These are phyloP conservation scores for Alopecurus myosuroides DNA, from an alignment of 176 grass and related monocot genomes.

Conservation along the genomic window DNA sequence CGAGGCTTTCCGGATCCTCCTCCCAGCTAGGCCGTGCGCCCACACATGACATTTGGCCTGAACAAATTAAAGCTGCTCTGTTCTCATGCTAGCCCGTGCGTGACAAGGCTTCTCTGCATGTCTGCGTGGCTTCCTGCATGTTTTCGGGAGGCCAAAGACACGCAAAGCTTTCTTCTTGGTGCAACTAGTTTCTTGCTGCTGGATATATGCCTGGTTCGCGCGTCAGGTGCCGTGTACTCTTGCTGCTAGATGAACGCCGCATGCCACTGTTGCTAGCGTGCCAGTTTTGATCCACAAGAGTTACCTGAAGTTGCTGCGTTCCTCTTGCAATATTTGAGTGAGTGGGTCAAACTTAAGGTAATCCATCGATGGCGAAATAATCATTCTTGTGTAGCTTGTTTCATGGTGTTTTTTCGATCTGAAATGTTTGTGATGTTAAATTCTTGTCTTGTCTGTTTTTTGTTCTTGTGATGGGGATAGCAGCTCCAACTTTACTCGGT, in stretches of 20 bases:
- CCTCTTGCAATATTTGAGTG: background rate
- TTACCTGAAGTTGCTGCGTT: background rate
- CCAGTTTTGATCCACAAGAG: background rate
- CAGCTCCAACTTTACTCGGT: background rate
- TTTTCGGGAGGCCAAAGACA: background rate
- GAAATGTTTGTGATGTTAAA: background rate
- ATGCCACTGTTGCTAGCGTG: background rate
- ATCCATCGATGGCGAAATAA: background rate
- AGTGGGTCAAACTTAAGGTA: background rate
- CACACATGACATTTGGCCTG: background rate
- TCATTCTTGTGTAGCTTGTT: background rate
- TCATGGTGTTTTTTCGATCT: background rate
- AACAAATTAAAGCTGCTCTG: constrained; percentile 3
- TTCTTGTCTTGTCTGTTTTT: background rate
- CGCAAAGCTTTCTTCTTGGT: background rate
- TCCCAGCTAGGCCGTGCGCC: background rate
- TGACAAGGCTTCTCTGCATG: background rate
- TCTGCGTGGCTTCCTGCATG: background rate
- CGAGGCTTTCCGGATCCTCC: constrained; percentile 25
- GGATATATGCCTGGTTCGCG: background rate
- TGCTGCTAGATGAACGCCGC: background rate
- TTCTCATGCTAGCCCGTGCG: background rate
- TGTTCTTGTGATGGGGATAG: background rate
- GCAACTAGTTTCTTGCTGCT: background rate
- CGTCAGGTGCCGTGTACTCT: no score